A percentile compares a stretch with the other conserved stretches of the same genome.
phyloP scores from a whole-genome alignment of 371 early-diverging fungal genomes.

The Apophysomyces sp. region DNA sequence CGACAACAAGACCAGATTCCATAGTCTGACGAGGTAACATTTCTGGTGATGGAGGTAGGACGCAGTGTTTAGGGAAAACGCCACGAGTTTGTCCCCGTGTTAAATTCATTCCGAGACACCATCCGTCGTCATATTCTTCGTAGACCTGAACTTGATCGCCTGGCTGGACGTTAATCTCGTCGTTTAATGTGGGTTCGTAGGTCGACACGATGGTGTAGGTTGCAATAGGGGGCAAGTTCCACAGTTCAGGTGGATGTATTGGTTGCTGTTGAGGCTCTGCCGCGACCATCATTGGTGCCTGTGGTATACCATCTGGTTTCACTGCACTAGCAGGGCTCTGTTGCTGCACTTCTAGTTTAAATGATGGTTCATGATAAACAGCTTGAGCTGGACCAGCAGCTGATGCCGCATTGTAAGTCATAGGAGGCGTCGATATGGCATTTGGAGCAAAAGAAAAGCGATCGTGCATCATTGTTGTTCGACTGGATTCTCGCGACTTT shows the following conservation, averaged over 20 bases:
- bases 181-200: conserved; percentile 30
- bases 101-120: conserved; percentile 19
- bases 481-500: not conserved
- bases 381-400: conserved; percentile 7
- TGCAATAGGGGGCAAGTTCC: conserved; percentile 27
- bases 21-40: not conserved
- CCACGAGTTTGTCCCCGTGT: conserved; percentile 27
- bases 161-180: conserved; percentile 26
- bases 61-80: conserved; percentile 58
- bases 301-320: not conserved
- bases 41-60: conserved; percentile 15
- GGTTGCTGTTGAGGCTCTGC: not conserved
- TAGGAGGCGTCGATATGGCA: conserved; percentile 2
- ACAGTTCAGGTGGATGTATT: not conserved
- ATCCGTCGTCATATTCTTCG: conserved; percentile 30
- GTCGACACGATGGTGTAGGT: conserved; percentile 40
- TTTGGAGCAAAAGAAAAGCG: not conserved
- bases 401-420: not conserved
- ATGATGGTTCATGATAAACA: not conserved
- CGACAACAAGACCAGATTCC: not conserved
- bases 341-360: not conserved
- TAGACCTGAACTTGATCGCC: conserved; percentile 26
- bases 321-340: not conserved
- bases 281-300: not conserved
- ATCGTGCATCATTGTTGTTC: conserved; percentile 1